Base-by-base conservation (phyloP, 305 asterid species). In the Fraxinus platypoda region DNA sequence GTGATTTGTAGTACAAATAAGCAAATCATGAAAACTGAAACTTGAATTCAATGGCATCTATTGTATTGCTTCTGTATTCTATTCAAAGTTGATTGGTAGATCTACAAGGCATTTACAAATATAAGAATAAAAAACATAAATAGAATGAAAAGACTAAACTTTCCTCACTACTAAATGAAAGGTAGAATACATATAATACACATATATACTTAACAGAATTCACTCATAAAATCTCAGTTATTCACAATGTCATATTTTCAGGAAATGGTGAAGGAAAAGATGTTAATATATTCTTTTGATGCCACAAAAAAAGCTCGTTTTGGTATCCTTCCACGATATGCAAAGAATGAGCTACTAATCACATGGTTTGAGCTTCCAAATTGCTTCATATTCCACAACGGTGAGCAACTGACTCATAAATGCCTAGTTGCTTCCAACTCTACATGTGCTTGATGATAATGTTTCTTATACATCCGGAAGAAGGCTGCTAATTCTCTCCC, bases 341-440 rank as follows among this genome's bases (percentile, higher is more conserved):
- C 97, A 25, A 93, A 88, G 82, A 96, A 86, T 84, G 99, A 96
- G 85, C 74, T 83, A 81, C 86, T 87, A 82, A 94, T 96, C 84
- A 92, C 86, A 89, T 96, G 99, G 99, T 96, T 96, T 80, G 98
- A 96, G 91, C 98, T 94, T 84, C 98, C 99, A 78, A 96, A 90
- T 78, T 96, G 99, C 93, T 93, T 90, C 93, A 94, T 96, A 80
- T 94, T 94, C 88, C 99, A 96, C 82, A 96, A 94, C 3, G 97
- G 99, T 96, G 82, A 85, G 97, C 79, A 80, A 15, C 78, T 37
- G 46, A 76, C 81, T 74, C 77, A 54, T 38, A 11, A 11, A 59
- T 81, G 78, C 83, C 80, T 70, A 79, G 78, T 66, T 76, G 19
- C 23, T 17, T 52, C 9, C 25, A 52, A 52, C 64, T 52, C 25